These are phyloP conservation scores for Daldinia sp. DNA, from an alignment of 2,329 filamentous ascomycete genomes.

Conservation along the genomic window DNA sequence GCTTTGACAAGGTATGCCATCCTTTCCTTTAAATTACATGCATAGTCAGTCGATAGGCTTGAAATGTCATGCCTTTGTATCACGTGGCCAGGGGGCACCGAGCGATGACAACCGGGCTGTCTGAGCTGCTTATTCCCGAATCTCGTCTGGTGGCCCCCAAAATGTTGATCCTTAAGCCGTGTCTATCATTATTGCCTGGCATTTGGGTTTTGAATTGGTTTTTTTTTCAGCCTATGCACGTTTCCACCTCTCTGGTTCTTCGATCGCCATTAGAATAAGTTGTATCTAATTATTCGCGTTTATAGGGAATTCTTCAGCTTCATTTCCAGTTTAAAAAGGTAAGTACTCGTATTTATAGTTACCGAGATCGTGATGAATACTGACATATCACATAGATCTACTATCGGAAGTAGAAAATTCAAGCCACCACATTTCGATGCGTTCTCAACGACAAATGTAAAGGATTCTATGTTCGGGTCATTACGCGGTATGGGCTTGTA, in stretches of 20 bases:
- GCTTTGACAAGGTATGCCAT: constrained; percentile 90
- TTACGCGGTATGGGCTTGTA: not conserved
- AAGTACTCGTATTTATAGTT: constrained; percentile 41
- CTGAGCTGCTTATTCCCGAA: constrained; percentile 1
- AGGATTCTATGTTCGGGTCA: not conserved
- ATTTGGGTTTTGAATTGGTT: constrained; percentile 20
- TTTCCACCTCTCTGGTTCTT: constrained; percentile 28
- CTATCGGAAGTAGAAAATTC: constrained; percentile 49
- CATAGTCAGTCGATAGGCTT: constrained; percentile 1
- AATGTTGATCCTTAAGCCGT: constrained; percentile 26
- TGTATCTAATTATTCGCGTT: constrained; percentile 42
- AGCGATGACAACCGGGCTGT: constrained; percentile 6
- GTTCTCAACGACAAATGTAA: constrained; percentile 5
- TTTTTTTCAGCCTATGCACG: constrained; percentile 32
- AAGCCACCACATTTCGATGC: not conserved
- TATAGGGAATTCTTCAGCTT: constrained; percentile 88
- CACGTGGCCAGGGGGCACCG: constrained; percentile 23
- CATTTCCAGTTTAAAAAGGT: constrained; percentile 99
- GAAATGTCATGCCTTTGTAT: constrained; percentile 23
- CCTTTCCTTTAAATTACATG: not conserved
- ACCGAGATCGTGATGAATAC: constrained; percentile 8
- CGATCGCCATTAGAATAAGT: constrained; percentile 18
- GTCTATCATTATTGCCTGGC: constrained; percentile 20
- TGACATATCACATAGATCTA: constrained; percentile 49
- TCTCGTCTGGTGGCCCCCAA: constrained; percentile 22